A percentile compares a stretch with the other conserved stretches of the same genome.
These are phyloP conservation scores for Fusarium drepaniforme DNA, from an alignment of 2,329 filamentous ascomycete species.

Conservation along the genomic window DNA sequence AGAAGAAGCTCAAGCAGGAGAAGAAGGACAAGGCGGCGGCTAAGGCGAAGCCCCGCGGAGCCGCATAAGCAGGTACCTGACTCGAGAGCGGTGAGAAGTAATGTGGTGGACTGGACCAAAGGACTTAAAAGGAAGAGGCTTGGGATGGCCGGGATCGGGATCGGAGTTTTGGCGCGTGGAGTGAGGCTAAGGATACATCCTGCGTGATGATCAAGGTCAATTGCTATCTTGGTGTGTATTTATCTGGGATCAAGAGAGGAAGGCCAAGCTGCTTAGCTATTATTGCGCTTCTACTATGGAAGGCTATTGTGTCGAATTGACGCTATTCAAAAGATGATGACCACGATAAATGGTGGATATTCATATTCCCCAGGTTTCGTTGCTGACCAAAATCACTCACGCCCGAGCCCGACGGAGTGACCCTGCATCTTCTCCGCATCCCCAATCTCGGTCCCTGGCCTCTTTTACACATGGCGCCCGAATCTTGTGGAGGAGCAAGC, in stretches of 20 bases:
- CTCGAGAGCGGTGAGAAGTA: constrained; percentile 4
- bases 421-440: constrained; percentile 23
- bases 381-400: not conserved
- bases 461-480: constrained; percentile 2
- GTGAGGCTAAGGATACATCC: constrained; percentile 1
- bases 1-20: constrained; percentile 94
- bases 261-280: not conserved
- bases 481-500: constrained; percentile 2
- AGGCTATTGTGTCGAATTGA: not conserved
- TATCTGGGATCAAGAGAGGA: not conserved
- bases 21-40: constrained; percentile 95
- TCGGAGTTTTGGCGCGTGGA: constrained; percentile 41
- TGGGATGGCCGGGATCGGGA: constrained; percentile 5
- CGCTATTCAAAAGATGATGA: not conserved
- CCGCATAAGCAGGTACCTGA: constrained; percentile 39
- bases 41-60: constrained; percentile 86
- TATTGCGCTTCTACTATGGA: not conserved
- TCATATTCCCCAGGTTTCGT: not conserved
- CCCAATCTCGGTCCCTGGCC: constrained; percentile 20
- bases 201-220: not conserved
- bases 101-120: constrained; percentile 7
- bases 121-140: constrained; percentile 4
- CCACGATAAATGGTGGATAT: not conserved
- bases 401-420: not conserved
- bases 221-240: not conserved